These are phyloP conservation scores for Penstemon barbatus DNA, from an alignment of 257 asterid species.

Conservation along the genomic window DNA sequence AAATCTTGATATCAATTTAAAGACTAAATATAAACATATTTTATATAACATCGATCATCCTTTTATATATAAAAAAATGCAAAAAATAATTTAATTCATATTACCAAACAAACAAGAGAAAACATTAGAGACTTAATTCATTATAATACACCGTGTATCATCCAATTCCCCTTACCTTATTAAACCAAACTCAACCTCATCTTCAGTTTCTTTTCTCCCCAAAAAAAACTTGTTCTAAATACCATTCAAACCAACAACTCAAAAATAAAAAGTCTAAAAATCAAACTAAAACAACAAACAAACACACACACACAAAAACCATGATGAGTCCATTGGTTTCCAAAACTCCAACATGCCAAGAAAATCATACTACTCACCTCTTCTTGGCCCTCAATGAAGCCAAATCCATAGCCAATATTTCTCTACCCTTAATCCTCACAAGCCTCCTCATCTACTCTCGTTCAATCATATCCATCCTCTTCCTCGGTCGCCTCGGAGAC, in stretches of 20 bases:
- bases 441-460: constrained; percentile 56
- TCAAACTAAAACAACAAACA: background rate
- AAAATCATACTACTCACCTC: constrained; percentile 18
- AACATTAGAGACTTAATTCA: no score
- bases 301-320: background rate
- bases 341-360: constrained; percentile 34
- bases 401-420: constrained; percentile 38
- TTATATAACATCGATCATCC: no score
- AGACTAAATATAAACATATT: no score
- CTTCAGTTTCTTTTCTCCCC: constrained; percentile 1
- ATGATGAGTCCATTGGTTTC: constrained; percentile 42
- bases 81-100: no score
- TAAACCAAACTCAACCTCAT: no score
- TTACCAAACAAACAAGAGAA: no score
- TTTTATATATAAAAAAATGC: no score
- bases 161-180: no score
- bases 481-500: constrained; percentile 54
- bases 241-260: background rate
- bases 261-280: background rate
- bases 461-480: constrained; percentile 56
- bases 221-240: background rate
- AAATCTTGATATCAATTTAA: no score
- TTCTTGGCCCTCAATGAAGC: constrained; percentile 34
- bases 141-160: no score
- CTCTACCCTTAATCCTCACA: constrained; percentile 51